These are phyloP conservation scores for Suhomyces canberraensis DNA, from an alignment of 805 yeast species.

Conservation along the genomic window DNA sequence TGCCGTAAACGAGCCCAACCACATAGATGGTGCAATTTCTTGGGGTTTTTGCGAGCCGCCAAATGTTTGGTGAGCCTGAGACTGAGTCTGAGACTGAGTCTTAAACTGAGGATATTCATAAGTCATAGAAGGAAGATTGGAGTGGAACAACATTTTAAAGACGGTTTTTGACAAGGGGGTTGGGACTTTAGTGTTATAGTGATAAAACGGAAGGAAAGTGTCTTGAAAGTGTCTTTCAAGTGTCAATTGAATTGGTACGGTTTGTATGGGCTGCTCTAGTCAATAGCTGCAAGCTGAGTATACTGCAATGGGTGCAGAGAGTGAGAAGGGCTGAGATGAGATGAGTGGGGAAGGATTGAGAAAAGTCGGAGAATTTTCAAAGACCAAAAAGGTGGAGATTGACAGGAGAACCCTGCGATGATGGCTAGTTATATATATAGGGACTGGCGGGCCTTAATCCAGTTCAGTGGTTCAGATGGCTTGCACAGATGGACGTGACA, in stretches of 20 bases:
- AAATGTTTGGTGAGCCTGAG: background rate
- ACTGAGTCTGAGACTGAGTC: background rate
- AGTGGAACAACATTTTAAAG: background rate
- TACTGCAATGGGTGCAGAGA: background rate
- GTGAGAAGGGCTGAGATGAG: background rate
- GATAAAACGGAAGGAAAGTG: background rate
- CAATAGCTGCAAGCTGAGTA: too few species aligned
- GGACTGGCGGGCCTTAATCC: background rate
- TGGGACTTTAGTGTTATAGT: background rate
- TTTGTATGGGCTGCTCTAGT: too few species aligned
- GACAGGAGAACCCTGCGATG: too few species aligned
- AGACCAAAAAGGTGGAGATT: background rate
- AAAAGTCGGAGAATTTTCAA: background rate
- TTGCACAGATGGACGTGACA: slow-evolving; percentile 2
- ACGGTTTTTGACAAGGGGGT: background rate
- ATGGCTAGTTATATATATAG: background rate
- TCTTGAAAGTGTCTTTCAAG: too few species aligned
- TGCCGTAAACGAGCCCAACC: slow-evolving; percentile 23
- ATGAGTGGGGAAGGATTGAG: background rate
- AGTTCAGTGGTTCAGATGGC: slow-evolving; percentile 1
- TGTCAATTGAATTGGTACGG: too few species aligned
- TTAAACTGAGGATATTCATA: background rate
- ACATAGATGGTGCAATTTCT: slow-evolving; percentile 28
- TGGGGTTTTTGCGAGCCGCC: slow-evolving; percentile 7
- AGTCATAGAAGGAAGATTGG: background rate